These are phyloP conservation scores for Plantago elongata DNA, from an alignment of 257 asterid genomes.

Conservation along the genomic window DNA sequence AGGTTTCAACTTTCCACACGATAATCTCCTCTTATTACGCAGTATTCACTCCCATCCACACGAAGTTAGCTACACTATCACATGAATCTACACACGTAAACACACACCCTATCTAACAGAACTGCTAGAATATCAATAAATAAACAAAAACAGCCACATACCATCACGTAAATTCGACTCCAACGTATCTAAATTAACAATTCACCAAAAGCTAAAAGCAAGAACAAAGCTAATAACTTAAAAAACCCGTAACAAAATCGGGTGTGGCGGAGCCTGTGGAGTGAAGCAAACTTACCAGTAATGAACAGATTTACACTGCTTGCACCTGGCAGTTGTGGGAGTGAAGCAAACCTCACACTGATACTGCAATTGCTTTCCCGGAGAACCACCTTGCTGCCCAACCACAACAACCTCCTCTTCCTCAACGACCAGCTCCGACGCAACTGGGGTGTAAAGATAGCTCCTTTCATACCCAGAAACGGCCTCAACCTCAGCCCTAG, in stretches of 20 bases:
- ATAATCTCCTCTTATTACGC: too few species aligned
- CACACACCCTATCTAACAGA: background rate
- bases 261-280: too few species aligned
- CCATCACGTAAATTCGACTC: background rate
- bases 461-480: slow-evolving; percentile 23
- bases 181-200: slow-evolving; percentile 2
- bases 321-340: slow-evolving; percentile 68
- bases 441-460: slow-evolving; percentile 7
- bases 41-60: too few species aligned
- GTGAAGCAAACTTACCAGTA: slow-evolving; percentile 60
- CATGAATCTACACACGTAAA: background rate
- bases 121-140: background rate
- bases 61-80: too few species aligned
- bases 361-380: slow-evolving; percentile 36
- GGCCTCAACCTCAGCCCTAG: slow-evolving; percentile 59
- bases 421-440: slow-evolving; percentile 15
- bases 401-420: background rate
- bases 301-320: slow-evolving; percentile 68
- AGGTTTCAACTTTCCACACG: background rate
- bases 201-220: background rate
- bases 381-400: slow-evolving; percentile 10
- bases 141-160: background rate
- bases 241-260: background rate
- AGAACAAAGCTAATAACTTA: background rate
- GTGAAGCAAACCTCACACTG: slow-evolving; percentile 61